phyloP scores from a whole-genome alignment of 345 rosid species.

The Trapa incisa region DNA sequence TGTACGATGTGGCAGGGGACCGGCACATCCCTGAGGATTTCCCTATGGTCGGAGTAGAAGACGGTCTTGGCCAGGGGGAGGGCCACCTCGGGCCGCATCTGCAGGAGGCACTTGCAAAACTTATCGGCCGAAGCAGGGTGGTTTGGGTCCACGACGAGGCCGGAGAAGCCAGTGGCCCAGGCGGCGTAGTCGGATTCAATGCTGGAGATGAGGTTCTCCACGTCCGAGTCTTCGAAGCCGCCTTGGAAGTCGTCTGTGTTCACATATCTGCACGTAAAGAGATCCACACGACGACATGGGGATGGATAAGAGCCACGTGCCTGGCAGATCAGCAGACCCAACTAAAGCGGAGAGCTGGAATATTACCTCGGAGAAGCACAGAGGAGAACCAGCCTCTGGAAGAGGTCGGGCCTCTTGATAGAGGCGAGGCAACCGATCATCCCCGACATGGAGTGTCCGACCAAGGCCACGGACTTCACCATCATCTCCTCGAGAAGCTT shows the following conservation, averaged over 20 bases:
- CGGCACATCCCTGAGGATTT: constrained; percentile 7
- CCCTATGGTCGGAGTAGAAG: constrained; percentile 9
- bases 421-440: constrained; percentile 20
- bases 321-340: too few species aligned
- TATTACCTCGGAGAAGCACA: constrained; percentile 14
- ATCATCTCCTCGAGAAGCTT: constrained; percentile 10
- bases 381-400: constrained; percentile 12
- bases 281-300: not conserved
- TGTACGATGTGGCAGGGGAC: constrained; percentile 12
- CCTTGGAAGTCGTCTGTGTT: constrained; percentile 11
- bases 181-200: constrained; percentile 9
- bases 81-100: constrained; percentile 8
- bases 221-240: constrained; percentile 10
- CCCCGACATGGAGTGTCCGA: constrained; percentile 20
- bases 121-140: constrained; percentile 9
- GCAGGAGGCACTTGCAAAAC: constrained; percentile 2
- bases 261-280: constrained; percentile 6
- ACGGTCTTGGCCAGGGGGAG: constrained; percentile 8
- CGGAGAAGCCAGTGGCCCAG: constrained; percentile 8
- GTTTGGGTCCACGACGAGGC: not conserved
- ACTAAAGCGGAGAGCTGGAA: not conserved
- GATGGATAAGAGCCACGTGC: too few species aligned
- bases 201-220: constrained; percentile 7
- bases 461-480: constrained; percentile 4
- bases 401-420: constrained; percentile 15